Evolutionary conservation across 129 eudicot genomes (phyloP), one percentile per base, ranked within the genome.

Genomic region (Saposhnikovia divaricata): DNA sequence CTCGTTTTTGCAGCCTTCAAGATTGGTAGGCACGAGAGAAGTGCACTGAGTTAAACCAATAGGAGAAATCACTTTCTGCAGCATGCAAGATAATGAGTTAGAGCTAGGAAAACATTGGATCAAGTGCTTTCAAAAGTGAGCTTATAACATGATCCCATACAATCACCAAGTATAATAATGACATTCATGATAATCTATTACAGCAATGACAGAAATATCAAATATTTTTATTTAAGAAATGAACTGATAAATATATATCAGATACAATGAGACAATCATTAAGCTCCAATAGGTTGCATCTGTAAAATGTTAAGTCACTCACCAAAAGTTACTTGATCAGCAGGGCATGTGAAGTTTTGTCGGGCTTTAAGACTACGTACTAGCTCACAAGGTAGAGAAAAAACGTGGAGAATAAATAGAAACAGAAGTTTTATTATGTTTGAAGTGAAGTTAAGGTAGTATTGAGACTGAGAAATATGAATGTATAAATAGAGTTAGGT

Each of bases 91-190:
- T 45, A 72, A 72, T 10, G 34, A 81, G 86, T 78, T 85, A 81
- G 86, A 81, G 86, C 78, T 85, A 77, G 39, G 76, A 50, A 76
- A 82, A 61, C 86, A 81, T 91, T 80, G 92, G 89, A 90, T 90
- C 96, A 81, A 72, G 89, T 81, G 89, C 85, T 73, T 42, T 74
- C 72, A 44, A 74, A 76, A 83, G 80, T 34, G 11, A 2, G 63
- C 3, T 18, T 38, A 34, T 21, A 77, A 1, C 31, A 59, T n/a
- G 66, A 59, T 59, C 66, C 13, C 66, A 23, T 59, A 23, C 4
- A 59, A 8, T 59, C 31, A 59, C 31, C 2, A 59, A 4, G 12
- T 23, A 59, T 59, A 59, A 59, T 59, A 59, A 59, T 59, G 66
- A n/a, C 31, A 23, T n/a, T n/a, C 27, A 50, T 55, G 27, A 55